phyloP scores from a whole-genome alignment of 169 alveolate genomes.

The Cystoisospora suis region DNA sequence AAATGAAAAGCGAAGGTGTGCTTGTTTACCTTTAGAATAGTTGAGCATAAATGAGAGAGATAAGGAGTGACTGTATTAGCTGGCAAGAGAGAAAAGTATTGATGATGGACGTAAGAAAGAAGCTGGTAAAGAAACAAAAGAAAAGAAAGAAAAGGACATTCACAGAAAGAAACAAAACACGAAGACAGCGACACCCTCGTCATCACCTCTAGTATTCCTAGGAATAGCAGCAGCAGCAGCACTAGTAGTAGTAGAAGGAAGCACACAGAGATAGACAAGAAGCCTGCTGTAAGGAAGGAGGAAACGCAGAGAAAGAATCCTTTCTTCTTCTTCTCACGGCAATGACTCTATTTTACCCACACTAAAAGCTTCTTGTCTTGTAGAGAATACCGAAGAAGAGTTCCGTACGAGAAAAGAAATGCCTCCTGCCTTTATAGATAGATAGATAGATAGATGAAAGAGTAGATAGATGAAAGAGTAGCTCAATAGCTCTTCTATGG shows the following conservation, averaged over 20 bases:
- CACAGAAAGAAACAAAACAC: neutral
- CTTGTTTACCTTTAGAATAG: neutral
- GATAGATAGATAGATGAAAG: no score
- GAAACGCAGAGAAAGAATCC: no score
- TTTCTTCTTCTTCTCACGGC: no score
- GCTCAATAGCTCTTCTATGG: no score
- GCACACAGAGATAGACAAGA: neutral
- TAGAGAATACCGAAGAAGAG: no score
- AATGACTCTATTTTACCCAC: no score
- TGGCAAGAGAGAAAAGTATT: constrained; percentile 2
- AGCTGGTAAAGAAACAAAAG: neutral
- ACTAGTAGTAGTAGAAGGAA: neutral
- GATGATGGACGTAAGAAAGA: neutral
- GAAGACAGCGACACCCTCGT: neutral
- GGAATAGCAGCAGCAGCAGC: neutral
- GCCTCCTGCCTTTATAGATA: no score
- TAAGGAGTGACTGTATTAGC: neutral
- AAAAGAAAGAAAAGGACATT: neutral
- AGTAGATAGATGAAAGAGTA: no score
- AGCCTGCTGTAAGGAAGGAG: no score
- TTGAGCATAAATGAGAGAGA: neutral
- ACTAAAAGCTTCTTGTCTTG: no score
- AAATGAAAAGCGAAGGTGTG: neutral
- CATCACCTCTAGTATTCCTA: neutral
- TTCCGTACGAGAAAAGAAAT: no score